Conservation (phyloP, 441 rosid genomes). For the Sinapis alba region DNA sequence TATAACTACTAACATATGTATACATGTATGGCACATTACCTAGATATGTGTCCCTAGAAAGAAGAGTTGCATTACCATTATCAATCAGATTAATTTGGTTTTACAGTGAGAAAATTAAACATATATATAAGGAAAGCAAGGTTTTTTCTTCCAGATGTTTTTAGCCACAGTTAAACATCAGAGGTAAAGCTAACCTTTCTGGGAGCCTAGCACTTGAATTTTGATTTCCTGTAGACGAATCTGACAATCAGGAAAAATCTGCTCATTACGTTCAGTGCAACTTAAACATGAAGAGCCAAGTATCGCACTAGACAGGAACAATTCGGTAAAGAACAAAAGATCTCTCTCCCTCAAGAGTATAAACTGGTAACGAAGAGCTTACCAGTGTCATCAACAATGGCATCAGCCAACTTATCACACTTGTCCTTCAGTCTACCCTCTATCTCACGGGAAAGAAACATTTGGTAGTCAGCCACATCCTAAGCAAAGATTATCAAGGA, state of each 20-base stretch:
- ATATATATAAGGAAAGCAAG: not conserved
- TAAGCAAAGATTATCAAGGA: slow-evolving; percentile 27
- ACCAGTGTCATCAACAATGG: slow-evolving; percentile 90
- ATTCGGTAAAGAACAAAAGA: not conserved
- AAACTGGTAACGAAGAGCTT: slow-evolving; percentile 28
- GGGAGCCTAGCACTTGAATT: slow-evolving; percentile 82
- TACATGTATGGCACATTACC: slow-evolving; percentile 1
- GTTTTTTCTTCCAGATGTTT: slow-evolving; percentile 10
- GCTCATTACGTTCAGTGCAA: not conserved
- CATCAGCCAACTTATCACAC: slow-evolving; percentile 84
- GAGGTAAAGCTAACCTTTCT: slow-evolving; percentile 67
- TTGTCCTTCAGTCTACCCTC: slow-evolving; percentile 79
- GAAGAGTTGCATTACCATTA: not conserved
- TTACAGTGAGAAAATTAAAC: not conserved
- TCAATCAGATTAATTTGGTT: not conserved
- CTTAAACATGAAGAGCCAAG: not conserved
- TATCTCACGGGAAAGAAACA: slow-evolving; percentile 80
- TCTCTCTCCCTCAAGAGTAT: slow-evolving; percentile 2
- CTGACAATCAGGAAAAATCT: slow-evolving; percentile 38
- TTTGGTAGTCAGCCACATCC: slow-evolving; percentile 87
- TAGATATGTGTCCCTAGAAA: not conserved
- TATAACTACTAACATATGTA: slow-evolving; percentile 2
- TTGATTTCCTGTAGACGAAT: slow-evolving; percentile 66
- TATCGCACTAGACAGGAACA: not conserved
- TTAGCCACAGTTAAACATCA: slow-evolving; percentile 13